phyloP scores from a whole-genome alignment of 352 stramenopile genomes.

The Phytophthora cactorum region DNA sequence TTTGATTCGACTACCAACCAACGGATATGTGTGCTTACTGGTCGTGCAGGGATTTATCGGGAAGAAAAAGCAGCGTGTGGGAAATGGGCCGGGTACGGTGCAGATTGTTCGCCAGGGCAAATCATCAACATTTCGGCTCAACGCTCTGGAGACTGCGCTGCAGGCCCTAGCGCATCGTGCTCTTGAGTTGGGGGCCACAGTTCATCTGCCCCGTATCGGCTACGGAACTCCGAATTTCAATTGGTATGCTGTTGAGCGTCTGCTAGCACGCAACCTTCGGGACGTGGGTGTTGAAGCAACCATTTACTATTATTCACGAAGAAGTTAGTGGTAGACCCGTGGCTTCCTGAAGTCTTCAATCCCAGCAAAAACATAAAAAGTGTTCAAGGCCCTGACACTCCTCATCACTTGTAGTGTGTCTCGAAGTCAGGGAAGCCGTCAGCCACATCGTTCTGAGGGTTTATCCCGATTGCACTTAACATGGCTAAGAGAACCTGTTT shows the following conservation, averaged over 20 bases:
- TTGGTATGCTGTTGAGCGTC: conserved; percentile 83
- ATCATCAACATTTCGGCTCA: conserved; percentile 70
- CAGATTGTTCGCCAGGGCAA: conserved; percentile 57
- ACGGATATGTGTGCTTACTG: conserved; percentile 68
- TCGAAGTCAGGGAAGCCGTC: conserved; percentile 58
- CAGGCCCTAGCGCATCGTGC: conserved; percentile 47
- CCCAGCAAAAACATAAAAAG: not conserved
- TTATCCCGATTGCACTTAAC: conserved; percentile 68
- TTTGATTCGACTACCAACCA: conserved; percentile 51
- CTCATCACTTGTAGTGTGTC: conserved; percentile 39
- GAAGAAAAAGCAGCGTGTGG: conserved; percentile 60
- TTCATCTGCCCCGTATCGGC: conserved; percentile 82
- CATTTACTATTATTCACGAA: conserved; percentile 76
- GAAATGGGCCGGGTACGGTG: conserved; percentile 17
- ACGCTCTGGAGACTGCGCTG: conserved; percentile 63
- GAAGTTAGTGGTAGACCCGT: conserved; percentile 2
- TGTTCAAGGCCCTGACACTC: not conserved
- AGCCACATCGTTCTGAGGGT: conserved; percentile 48
- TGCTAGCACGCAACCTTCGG: conserved; percentile 68
- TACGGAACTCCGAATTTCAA: conserved; percentile 82
- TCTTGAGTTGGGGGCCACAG: conserved; percentile 44
- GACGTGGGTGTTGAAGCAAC: conserved; percentile 56
- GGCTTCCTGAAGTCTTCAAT: not conserved
- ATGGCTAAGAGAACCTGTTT: conserved; percentile 50
- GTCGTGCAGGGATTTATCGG: conserved; percentile 70